Evolutionary conservation across 2,329 filamentous ascomycete genomes (phyloP), one percentile per base, ranked within the genome.

Genomic region (Sarocladium oryzae): DNA sequence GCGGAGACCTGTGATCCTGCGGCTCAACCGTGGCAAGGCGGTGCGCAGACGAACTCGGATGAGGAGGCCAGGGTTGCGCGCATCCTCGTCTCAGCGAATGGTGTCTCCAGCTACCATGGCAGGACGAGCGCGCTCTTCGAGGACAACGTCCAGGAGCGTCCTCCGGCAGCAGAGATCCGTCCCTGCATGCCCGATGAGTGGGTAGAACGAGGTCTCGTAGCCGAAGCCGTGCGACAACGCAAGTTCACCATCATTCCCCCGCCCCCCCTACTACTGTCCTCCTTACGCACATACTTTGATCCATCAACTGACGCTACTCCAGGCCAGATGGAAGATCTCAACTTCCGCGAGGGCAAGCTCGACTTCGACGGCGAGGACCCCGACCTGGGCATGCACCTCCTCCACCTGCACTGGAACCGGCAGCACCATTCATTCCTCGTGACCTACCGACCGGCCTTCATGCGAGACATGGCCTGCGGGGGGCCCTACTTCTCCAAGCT

Each of bases 401-500:
- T 80, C 0, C 67, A 67, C 2, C 58, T 80, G 0, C 73, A 78
- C 51, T 79, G 75, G 74, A 79, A 75, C 56, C 70, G 76, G 4
- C 75, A 79, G 53, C 75, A 78, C 53, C 69, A 75, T 53, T 70
- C 72, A 0, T 72, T 71, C 48, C 58, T 74, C 1, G 64, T 78
- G 38, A 74, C 72, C 1, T 79, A 81, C 58, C 71, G 78, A 0
- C 73, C 77, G 0, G 72, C 69, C 0, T 77, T 81, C 43, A 78
- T 77, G 72, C 58, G 72, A 2, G 71, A 74, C 56, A 75, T 79
- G 76, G 76, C 76, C 43, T 71, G 71, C 41, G 62, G 68, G 5
- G 79, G 79, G 0, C 75, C 74, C 0, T 80, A 81, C 58, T 82
- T 79, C 54, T 81, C 78, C 0, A 74, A 78, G 41, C 64, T 78